These are phyloP conservation scores for Lenwebbia sp. DNA, from an alignment of 345 rosid genomes.

Conservation along the genomic window DNA sequence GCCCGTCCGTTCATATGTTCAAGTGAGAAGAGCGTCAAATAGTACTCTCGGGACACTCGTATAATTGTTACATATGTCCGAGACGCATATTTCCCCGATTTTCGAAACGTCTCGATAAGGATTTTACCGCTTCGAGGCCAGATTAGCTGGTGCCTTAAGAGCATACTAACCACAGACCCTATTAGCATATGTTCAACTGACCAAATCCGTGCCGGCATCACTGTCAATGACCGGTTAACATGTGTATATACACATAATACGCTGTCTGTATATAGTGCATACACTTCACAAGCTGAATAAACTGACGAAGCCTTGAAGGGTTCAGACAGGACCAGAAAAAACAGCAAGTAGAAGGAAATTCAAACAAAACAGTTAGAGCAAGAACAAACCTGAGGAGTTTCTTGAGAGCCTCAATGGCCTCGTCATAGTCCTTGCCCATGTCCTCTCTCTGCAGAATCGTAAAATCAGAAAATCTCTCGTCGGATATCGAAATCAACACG, in stretches of 20 bases:
- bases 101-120: neutral
- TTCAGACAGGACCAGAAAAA: neutral
- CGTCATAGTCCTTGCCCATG: constrained; percentile 69
- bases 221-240: neutral
- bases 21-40: neutral
- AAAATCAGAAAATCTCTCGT: neutral
- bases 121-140: neutral
- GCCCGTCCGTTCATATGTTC: neutral
- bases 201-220: neutral
- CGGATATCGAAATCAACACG: neutral
- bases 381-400: constrained; percentile 48
- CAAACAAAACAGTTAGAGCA: neutral
- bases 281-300: neutral
- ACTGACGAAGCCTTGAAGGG: neutral
- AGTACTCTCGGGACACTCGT: neutral
- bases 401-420: constrained; percentile 77
- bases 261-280: neutral
- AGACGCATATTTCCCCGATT: neutral
- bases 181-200: neutral
- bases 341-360: neutral
- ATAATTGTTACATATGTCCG: neutral
- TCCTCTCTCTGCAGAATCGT: constrained; percentile 27
- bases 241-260: too few species aligned
- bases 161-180: neutral
- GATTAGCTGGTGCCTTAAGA: neutral